A percentile compares a stretch with the other conserved stretches of the same genome.
Evolutionary conservation across 352 stramenopile genomes (phyloP).

Genomic region (Globisporangium solare): DNA sequence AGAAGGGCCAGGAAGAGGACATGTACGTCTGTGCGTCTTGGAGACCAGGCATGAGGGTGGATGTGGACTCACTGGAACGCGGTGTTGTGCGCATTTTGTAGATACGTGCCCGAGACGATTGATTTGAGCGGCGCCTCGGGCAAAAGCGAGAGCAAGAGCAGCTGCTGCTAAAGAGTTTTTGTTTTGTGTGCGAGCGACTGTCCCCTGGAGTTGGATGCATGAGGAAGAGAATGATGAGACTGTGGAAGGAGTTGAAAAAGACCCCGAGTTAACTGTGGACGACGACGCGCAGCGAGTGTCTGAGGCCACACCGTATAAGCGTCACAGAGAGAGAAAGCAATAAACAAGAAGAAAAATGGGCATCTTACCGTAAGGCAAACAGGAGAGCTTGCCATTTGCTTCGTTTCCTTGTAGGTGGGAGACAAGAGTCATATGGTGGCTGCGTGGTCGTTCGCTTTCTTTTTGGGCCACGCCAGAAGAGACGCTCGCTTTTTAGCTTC

Average conservation of each 20-base stretch:
- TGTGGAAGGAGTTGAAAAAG: no score
- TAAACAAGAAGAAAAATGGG: constrained; percentile 2
- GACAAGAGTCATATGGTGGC: no score
- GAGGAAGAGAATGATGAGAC: no score
- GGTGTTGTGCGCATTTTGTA: no score
- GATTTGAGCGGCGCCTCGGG: constrained; percentile 69
- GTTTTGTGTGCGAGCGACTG: no score
- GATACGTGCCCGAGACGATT: constrained; percentile 80
- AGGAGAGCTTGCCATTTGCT: not conserved
- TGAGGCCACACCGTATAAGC: no score
- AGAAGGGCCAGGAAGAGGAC: constrained; percentile 84
- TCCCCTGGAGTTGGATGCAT: no score
- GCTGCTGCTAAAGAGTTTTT: constrained; percentile 53
- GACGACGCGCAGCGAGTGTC: no score
- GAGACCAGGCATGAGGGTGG: no score
- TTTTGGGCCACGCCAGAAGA: not conserved
- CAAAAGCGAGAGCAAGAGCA: constrained; percentile 55
- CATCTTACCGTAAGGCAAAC: constrained; percentile 1
- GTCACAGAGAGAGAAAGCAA: not conserved
- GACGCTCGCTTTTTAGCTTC: no score
- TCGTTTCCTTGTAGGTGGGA: not conserved
- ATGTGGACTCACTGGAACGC: no score
- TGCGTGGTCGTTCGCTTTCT: not conserved
- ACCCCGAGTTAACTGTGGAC: no score
- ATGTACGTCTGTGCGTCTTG: constrained; percentile 28